Base-by-base conservation (phyloP, 1,284 basidiomycete species). In the Sporisorium reilianum region DNA sequence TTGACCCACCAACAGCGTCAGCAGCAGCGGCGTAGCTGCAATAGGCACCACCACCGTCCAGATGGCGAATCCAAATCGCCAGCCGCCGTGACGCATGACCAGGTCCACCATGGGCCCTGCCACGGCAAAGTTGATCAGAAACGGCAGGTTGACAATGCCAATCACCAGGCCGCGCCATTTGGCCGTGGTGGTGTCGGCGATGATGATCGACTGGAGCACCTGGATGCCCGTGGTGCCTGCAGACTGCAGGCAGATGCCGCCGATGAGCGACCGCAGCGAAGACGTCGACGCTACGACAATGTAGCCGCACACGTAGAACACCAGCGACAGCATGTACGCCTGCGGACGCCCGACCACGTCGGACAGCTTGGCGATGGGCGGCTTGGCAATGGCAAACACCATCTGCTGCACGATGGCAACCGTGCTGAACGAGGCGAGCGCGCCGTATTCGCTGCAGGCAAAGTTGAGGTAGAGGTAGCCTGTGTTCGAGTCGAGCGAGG, bases 11-110 rank as follows among this genome's bases (percentile, higher is more conserved):
- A 75, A 42, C 18, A 84, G 70, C 41, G 80, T 81, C 49, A 80
- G 36, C 16, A 84, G 71, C 26, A 84, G 68, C 30, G 83, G 83
- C 40, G 67, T 54, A 2, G 83, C 80, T 7, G 83, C 72, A 5
- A 84, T 38, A 14, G 83, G 83, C 16, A 83, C 70, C 16, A 80
- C 48, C 11, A 81, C 58, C 8, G 73, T 69, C 81, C 78, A 81
- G 45, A 92, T 90, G 52, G 88, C 90, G 78, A 87, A 91, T 30
- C 92, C 92, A 90, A 91, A 91, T 84, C 92, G 86, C 92, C 92
- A 93, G 34, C 86, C 85, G 12, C 78, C 70, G 10, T 79, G 69
- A 72, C 88, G 86, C 52, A 89, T 85, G 50, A 93, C 85, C 10
- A 90, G 86, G 36, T 87, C 86, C 20, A 90, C 87, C 55, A 93